phyloP scores from a whole-genome alignment of 2,329 filamentous ascomycete genomes.

The Xylariaceae sp. region DNA sequence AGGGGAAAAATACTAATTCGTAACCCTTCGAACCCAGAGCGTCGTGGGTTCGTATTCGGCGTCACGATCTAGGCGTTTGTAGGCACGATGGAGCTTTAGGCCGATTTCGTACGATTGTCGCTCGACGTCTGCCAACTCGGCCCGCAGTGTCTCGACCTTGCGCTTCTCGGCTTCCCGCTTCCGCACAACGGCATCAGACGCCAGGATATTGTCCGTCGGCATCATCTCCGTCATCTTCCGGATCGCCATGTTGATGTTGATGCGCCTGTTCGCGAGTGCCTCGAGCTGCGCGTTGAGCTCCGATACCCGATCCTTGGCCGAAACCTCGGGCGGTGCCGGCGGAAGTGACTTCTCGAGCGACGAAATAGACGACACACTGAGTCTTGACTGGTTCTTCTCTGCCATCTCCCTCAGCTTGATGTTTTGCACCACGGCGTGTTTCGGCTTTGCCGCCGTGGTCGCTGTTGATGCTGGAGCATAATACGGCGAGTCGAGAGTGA shows the following conservation, averaged over 20 bases:
- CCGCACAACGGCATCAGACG: conserved; percentile 56
- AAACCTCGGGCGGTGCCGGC: conserved; percentile 52
- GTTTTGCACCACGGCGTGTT: conserved; percentile 6
- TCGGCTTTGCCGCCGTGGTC: conserved; percentile 10
- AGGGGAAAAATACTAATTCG: too few species aligned
- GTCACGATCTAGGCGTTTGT: conserved; percentile 68
- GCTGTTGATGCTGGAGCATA: conserved; percentile 15
- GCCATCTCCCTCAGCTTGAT: conserved; percentile 6
- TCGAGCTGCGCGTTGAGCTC: conserved; percentile 61
- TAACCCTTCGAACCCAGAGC: conserved; percentile 75
- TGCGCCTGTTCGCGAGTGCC: conserved; percentile 59
- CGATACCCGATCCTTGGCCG: conserved; percentile 57
- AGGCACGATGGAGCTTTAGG: conserved; percentile 65
- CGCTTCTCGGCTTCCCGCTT: conserved; percentile 53
- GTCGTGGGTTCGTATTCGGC: conserved; percentile 59
- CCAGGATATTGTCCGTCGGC: conserved; percentile 63
- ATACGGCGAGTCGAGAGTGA: conserved; percentile 28
- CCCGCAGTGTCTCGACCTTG: conserved; percentile 61
- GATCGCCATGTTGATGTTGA: conserved; percentile 68
- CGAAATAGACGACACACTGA: conserved; percentile 17
- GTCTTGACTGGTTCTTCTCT: conserved; percentile 15
- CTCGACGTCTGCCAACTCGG: conserved; percentile 66
- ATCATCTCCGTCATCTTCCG: conserved; percentile 73
- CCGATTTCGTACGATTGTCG: conserved; percentile 75
- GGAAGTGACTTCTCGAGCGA: conserved; percentile 53